Conservation (phyloP, 1,139 yeast species). For the Yamadazyma kanchanaburiensis region DNA sequence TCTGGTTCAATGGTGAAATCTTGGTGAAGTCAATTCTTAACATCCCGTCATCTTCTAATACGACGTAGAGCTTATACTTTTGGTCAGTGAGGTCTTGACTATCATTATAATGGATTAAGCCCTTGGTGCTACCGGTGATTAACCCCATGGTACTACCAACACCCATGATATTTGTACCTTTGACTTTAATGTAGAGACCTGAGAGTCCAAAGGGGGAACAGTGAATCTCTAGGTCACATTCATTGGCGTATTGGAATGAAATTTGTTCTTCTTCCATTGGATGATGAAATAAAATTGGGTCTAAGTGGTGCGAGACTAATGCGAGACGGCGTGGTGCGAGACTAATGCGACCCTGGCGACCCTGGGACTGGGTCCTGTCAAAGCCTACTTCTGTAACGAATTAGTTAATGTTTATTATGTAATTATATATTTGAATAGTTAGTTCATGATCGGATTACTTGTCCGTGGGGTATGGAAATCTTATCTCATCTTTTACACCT, state of each 20-base stretch:
- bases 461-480: too few species aligned
- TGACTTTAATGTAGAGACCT: conserved; percentile 50
- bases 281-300: too few species aligned
- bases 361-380: too few species aligned
- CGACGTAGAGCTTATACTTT: conserved; percentile 51
- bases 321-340: too few species aligned
- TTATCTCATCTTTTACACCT: too few species aligned
- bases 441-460: too few species aligned
- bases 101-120: conserved; percentile 50
- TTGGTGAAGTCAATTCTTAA: conserved; percentile 54
- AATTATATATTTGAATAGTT: too few species aligned
- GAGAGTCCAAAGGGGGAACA: conserved; percentile 60
- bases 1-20: conserved; percentile 28
- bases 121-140: conserved; percentile 51
- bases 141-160: conserved; percentile 60
- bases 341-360: too few species aligned
- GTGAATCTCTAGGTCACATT: conserved; percentile 53
- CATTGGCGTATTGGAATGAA: conserved; percentile 46
- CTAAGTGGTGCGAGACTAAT: too few species aligned
- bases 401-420: too few species aligned
- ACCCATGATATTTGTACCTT: conserved; percentile 52
- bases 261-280: conserved; percentile 19
- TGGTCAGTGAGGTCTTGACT: conserved; percentile 45
- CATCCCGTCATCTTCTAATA: conserved; percentile 47
- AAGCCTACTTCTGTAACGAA: too few species aligned